Evolutionary conservation across 75 land plant species (phyloP), one percentile per base, ranked within the genome.

Genomic region (Pinus albicaulis): DNA sequence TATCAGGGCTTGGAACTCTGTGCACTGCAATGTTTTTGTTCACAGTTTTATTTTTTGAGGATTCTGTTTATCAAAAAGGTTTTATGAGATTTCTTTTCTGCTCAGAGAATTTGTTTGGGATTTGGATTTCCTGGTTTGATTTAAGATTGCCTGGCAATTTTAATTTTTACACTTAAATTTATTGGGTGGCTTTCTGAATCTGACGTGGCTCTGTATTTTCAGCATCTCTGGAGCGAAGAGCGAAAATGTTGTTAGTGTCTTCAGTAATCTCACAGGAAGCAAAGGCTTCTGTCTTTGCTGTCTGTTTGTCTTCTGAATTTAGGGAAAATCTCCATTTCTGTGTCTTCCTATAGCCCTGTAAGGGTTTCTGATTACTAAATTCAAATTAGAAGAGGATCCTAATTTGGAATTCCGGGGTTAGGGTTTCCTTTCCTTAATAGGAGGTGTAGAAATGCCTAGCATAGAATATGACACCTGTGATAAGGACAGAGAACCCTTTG

Each of bases 401-500:
- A n/a, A 12, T 38, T 15, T 66, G 31, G 36, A 41, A 26, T 48
- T 7, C n/a, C 14, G 31, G 52, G 4, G 5, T 59, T 59, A 19
- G 22, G 22, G 19, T 8, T 55, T 53, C 24, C 23, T 53, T 7
- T 72, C 25, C 34, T 1, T 13, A 22, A n/a, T 52, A 5, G 38
- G 48, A 24, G 12, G 25, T 15, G 24, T 2, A 14, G 23, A 72
- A 53, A 53, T 72, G 57, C 55, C 74, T 13, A 17, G 26, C 12
- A 34, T 53, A 24, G 57, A 53, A 7, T 72, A 22, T 1, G 48
- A 72, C 25, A 56, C 11, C 14, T 26, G 57, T 25, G 86, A 87
- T 65, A 72, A 69, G 55, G 60, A 59, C 7, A n/a, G 22, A 0
- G 95, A 90, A 77, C 81, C 79, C 57, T 92, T 92, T 71, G 81